phyloP scores from a whole-genome alignment of 306 rosid species.

The Astragalus glycyphyllos region DNA sequence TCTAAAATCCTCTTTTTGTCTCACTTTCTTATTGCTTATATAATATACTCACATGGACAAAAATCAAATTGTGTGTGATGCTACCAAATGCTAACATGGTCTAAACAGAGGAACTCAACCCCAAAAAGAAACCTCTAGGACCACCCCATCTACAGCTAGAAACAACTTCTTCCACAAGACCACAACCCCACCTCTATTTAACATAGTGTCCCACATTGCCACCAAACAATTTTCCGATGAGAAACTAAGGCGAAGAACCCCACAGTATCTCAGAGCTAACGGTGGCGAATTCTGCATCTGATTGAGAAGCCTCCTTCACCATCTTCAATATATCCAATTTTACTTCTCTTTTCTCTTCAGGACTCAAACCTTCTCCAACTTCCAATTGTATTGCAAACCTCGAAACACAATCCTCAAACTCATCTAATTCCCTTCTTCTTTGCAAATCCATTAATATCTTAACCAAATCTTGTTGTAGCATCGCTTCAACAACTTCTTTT shows the following conservation, averaged over 20 bases:
- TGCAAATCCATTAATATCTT: conserved; percentile 63
- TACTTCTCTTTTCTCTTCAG: conserved; percentile 57
- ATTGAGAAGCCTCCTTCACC: conserved; percentile 59
- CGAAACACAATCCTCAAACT: conserved; percentile 57
- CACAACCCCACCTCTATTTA: background rate
- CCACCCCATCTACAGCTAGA: background rate
- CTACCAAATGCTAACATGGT: background rate
- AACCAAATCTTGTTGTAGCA: conserved; percentile 53
- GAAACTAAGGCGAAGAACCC: conserved; percentile 63
- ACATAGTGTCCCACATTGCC: background rate
- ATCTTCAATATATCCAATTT: conserved; percentile 55
- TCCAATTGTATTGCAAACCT: conserved; percentile 62
- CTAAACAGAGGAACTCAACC: background rate
- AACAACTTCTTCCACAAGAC: background rate
- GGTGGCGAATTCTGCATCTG: conserved; percentile 62
- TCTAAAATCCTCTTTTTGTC: conserved; percentile 22
- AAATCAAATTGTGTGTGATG: background rate
- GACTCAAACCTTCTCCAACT: conserved; percentile 65
- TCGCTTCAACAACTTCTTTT: conserved; percentile 60
- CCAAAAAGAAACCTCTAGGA: background rate
- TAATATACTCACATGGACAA: background rate
- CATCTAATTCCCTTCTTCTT: conserved; percentile 37
- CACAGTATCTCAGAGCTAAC: conserved; percentile 63
- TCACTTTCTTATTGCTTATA: background rate
- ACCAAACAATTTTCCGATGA: background rate